Base-by-base conservation (phyloP, 352 stramenopile genomes). In the Pythium aristosporum region DNA sequence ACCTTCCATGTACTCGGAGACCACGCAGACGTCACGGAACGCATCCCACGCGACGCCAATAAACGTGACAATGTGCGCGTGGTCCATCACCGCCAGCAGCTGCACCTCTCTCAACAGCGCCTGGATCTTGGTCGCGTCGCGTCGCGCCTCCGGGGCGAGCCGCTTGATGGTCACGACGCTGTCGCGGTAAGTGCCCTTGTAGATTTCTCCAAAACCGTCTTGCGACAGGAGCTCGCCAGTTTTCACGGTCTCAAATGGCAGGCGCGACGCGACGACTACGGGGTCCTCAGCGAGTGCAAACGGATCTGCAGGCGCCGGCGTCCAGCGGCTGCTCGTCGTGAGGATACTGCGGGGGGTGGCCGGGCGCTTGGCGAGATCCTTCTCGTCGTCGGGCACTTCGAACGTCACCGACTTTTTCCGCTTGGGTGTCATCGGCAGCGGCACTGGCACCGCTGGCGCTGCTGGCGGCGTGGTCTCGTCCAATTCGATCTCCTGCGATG, bases 191-290 rank as follows among this genome's bases (percentile, higher is more conserved):
- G 25, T 60, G 2, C 80, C 80, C n/a, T 60, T 61, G 59, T 82
- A 89, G 3, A 89, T 75, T 64, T 88, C 76, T 5, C 76, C 77
- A 57, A 85, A 89, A 0, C 70, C 76, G 34, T 78, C 80, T 18
- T 58, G 46, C 37, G 47, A 59, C 28, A 60, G 44, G 15, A 66
- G 41, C 47, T 20, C 12, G 5, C 43, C 15, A 6, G 48, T 25
- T 42, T 44, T 66, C 51, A 67, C 61, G 13, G 50, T 59, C 15
- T 67, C 60, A 44, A 67, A 61, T 12, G 60, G 60, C 20, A 67
- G 21, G 0, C 60, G 52, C 21, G 44, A 52, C 2, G 60, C 60
- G 1, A 67, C 32, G 21, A 67, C 28, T n/a, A 43, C 42, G 10
- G 30, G 25, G 34, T 67, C 60, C 3, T 67, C 51, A 7, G 36